Conservation (phyloP, 2,329 filamentous ascomycete species). For the Penicillium sp. region DNA sequence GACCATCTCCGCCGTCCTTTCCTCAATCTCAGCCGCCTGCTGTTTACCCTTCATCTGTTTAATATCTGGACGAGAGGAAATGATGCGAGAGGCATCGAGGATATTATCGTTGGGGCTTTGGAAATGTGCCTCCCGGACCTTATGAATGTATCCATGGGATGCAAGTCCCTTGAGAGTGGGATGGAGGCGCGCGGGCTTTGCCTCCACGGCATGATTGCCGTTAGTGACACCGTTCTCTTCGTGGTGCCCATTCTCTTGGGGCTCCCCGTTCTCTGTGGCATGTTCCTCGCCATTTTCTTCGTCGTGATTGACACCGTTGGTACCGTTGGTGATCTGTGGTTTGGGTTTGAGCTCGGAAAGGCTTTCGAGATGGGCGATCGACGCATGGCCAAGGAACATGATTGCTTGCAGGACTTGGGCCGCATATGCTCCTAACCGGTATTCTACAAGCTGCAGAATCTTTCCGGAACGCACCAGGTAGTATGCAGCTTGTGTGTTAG, state of each 20-base stretch:
- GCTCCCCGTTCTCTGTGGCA: neutral
- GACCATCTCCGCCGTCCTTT: conserved; percentile 33
- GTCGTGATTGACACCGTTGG: conserved; percentile 24
- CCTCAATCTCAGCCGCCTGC: conserved; percentile 34
- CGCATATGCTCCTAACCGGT: conserved; percentile 72
- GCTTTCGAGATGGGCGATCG: conserved; percentile 48
- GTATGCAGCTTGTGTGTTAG: conserved; percentile 79
- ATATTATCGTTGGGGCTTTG: conserved; percentile 43
- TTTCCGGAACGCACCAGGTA: conserved; percentile 78
- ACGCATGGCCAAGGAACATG: conserved; percentile 75
- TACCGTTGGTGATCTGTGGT: conserved; percentile 26
- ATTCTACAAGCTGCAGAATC: conserved; percentile 74
- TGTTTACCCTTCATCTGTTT: conserved; percentile 43
- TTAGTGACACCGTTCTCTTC: conserved; percentile 39
- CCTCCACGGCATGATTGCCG: conserved; percentile 23
- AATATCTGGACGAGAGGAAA: conserved; percentile 32
- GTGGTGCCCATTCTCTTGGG: conserved; percentile 33
- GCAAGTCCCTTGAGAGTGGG: conserved; percentile 43
- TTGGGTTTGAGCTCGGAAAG: conserved; percentile 37
- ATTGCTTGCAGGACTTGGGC: conserved; percentile 74
- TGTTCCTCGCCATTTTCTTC: conserved; percentile 14
- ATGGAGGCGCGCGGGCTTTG: conserved; percentile 33
- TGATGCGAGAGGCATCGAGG: conserved; percentile 40
- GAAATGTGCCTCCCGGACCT: conserved; percentile 43
- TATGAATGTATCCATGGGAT: conserved; percentile 44